phyloP scores from a whole-genome alignment of 192 early-diverging fungal genomes.

The Gigaspora rosea region DNA sequence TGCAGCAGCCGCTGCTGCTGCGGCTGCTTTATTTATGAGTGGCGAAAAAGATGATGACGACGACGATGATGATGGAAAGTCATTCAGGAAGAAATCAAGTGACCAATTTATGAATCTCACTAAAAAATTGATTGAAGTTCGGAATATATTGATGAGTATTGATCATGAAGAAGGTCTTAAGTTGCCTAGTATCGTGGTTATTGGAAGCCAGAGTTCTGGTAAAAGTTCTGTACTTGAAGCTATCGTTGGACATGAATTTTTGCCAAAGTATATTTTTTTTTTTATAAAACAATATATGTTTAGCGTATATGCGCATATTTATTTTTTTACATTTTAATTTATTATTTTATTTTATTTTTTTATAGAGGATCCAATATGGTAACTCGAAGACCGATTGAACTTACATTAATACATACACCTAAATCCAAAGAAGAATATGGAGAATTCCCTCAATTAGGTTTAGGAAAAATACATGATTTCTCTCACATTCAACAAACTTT shows the following conservation, averaged over 20 bases:
- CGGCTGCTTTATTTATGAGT: slow-evolving; percentile 40
- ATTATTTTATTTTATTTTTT: slow-evolving; percentile 9
- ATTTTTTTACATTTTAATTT: background rate
- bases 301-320: background rate
- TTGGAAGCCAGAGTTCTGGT: slow-evolving; percentile 84
- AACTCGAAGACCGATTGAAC: slow-evolving; percentile 79
- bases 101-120: slow-evolving; percentile 86
- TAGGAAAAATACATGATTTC: slow-evolving; percentile 91
- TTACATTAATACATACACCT: slow-evolving; percentile 83
- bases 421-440: slow-evolving; percentile 75
- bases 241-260: slow-evolving; percentile 83
- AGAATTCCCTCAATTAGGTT: slow-evolving; percentile 80
- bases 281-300: background rate
- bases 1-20: slow-evolving; percentile 45
- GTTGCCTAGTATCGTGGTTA: slow-evolving; percentile 87
- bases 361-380: slow-evolving; percentile 79
- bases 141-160: slow-evolving; percentile 90
- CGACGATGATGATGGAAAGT: slow-evolving; percentile 49
- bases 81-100: slow-evolving; percentile 50
- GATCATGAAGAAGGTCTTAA: slow-evolving; percentile 74
- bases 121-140: slow-evolving; percentile 92
- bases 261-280: slow-evolving; percentile 70
- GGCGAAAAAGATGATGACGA: slow-evolving; percentile 24
- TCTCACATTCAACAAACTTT: slow-evolving; percentile 89
- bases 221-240: slow-evolving; percentile 87